A percentile compares a stretch with the other conserved stretches of the same genome.
phyloP scores from a whole-genome alignment of 2,329 filamentous ascomycete genomes.

The Botrytis aclada region DNA sequence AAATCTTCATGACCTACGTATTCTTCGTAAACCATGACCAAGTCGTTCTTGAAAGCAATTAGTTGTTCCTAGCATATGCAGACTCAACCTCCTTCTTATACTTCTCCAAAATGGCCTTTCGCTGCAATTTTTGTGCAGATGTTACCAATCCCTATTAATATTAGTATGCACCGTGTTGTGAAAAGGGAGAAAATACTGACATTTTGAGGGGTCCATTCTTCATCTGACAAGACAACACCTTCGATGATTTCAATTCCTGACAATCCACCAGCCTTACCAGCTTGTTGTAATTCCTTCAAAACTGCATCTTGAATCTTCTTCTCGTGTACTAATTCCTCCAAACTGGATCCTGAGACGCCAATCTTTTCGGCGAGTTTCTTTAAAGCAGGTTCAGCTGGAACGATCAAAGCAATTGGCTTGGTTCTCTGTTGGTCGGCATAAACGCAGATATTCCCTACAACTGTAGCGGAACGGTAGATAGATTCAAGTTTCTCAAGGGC shows the following conservation, averaged over 20 bases:
- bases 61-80: slow-evolving; percentile 32
- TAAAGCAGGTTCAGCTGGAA: slow-evolving; percentile 62
- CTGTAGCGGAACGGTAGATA: slow-evolving; percentile 75
- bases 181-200: slow-evolving; percentile 51
- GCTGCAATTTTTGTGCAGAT: slow-evolving; percentile 70
- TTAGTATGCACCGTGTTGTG: slow-evolving; percentile 40
- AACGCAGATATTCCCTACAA: slow-evolving; percentile 83
- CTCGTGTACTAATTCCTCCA: slow-evolving; percentile 66
- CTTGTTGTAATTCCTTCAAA: slow-evolving; percentile 64
- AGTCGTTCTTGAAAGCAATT: not conserved
- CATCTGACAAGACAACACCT: slow-evolving; percentile 74
- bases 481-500: slow-evolving; percentile 94
- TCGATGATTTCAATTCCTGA: slow-evolving; percentile 70
- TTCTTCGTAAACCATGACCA: slow-evolving; percentile 11
- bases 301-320: slow-evolving; percentile 60
- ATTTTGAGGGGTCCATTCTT: slow-evolving; percentile 83
- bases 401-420: slow-evolving; percentile 79
- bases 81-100: slow-evolving; percentile 58
- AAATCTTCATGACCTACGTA: slow-evolving; percentile 8
- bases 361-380: slow-evolving; percentile 56
- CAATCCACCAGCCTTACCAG: slow-evolving; percentile 65
- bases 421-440: slow-evolving; percentile 72
- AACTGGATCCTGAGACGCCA: slow-evolving; percentile 59
- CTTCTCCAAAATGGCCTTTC: slow-evolving; percentile 61
- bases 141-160: slow-evolving; percentile 57